Evolutionary conservation across 768 basidiomycete species (phyloP), one percentile per base, ranked within the genome.

Genomic region (Rhodotorula paludigena): DNA sequence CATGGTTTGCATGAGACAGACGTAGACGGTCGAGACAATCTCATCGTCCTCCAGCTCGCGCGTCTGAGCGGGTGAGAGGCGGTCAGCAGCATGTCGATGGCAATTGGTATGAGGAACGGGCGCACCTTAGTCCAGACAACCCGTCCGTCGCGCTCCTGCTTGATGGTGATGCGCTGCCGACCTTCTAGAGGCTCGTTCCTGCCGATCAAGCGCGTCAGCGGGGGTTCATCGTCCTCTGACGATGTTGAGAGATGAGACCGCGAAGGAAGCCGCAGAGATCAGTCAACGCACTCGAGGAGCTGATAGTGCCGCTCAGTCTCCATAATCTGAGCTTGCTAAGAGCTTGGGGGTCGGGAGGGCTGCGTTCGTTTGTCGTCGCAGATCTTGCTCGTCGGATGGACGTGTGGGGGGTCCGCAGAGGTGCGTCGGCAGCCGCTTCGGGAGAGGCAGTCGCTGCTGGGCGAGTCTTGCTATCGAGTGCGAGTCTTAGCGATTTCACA

Each of bases 1-100:
- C 25, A n/a, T n/a, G n/a, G n/a, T n/a, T n/a, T n/a, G n/a, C n/a
- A 30, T 2, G 9, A 18, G 11, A 28, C 41, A 42, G 15, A 66
- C 64, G 41, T 42, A 55, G 38, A 66, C 23, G 33, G 65, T 66
- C 10, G 65, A 66, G 14, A 66, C 65, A 6, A 66, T 66, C 55
- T 61, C 65, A 28, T 66, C 65, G 10, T 57, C 65, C 7, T 18
- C 55, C 3, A 66, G 58, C 16, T 47, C 36, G 5, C 65, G 65
- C 9, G 65, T 61, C 65, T 66, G 35, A 9, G 33, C 9, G n/a
- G n/a, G n/a, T n/a, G n/a, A n/a, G 52, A 14, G 39, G 11, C 21
- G 15, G 16, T 35, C 30, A 45, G 49, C 33, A 25, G 4, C 14
- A 25, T 12, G 35, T 16, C 25, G 15, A 5, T 32, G 20, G 8